A percentile compares a stretch with the other conserved stretches of the same genome.
phyloP scores from a whole-genome alignment of 306 rosid genomes.

The Argentina anserina region DNA sequence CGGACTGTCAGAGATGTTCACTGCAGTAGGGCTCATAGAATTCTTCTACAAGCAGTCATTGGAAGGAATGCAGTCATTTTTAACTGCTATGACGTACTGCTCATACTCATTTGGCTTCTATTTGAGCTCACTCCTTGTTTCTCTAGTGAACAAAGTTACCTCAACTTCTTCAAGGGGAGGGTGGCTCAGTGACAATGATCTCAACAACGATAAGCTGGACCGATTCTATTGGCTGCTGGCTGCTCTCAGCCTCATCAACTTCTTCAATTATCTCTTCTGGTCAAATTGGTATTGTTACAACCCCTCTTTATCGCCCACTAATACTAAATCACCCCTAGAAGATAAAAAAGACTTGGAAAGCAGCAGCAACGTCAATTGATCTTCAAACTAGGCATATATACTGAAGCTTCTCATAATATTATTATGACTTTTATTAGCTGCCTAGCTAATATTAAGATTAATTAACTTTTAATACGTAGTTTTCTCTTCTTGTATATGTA shows the following conservation, averaged over 20 bases:
- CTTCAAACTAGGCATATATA: constrained; percentile 18
- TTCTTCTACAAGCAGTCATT: constrained; percentile 55
- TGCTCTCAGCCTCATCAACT: constrained; percentile 49
- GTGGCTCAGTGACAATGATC: constrained; percentile 55
- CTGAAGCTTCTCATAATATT: neutral
- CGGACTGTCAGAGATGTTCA: constrained; percentile 56
- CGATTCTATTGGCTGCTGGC: constrained; percentile 61
- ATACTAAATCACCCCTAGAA: neutral
- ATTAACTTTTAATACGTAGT: neutral
- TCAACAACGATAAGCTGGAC: constrained; percentile 50
- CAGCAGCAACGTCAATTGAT: constrained; percentile 13
- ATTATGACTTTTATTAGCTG: constrained; percentile 5
- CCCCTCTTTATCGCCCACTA: constrained; percentile 15
- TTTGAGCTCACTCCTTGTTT: constrained; percentile 53
- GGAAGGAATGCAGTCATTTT: constrained; percentile 58
- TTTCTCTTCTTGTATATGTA: neutral
- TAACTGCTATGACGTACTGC: constrained; percentile 62
- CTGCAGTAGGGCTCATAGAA: constrained; percentile 59
- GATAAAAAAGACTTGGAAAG: constrained; percentile 22
- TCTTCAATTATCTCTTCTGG: constrained; percentile 48
- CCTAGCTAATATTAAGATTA: neutral
- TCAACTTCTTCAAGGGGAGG: constrained; percentile 28
- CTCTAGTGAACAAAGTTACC: constrained; percentile 46
- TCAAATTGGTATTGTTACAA: constrained; percentile 46
- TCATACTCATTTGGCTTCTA: constrained; percentile 64